Evolutionary conservation across 768 basidiomycete species (phyloP).

Genomic region (Pleurotus ostreatus): DNA sequence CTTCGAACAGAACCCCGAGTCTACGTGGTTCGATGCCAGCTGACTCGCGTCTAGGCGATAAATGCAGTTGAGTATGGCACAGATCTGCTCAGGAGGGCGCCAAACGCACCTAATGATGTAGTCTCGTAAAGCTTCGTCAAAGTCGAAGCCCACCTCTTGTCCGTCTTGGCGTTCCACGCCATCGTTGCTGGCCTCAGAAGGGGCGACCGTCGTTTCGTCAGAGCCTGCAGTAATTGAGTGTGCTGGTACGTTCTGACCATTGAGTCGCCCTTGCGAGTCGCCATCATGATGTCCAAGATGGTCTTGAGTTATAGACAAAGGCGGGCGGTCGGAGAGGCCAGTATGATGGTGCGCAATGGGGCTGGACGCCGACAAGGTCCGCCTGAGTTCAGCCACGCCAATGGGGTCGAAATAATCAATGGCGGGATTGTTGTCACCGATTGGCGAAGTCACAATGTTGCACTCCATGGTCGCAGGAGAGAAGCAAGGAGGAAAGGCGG

Average conservation of each 20-base stretch:
- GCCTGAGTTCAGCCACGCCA: not conserved
- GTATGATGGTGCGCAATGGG: no score
- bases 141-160: not conserved
- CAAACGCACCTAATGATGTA: not conserved
- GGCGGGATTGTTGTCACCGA: not conserved
- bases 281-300: no score
- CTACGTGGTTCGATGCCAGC: conserved; percentile 45
- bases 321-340: not conserved
- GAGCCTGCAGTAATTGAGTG: not conserved
- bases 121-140: not conserved
- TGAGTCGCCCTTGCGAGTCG: no score
- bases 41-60: conserved; percentile 36
- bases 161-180: no score
- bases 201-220: not conserved
- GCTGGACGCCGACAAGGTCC: not conserved
- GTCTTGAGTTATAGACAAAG: not conserved
- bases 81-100: no score
- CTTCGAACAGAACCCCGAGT: conserved; percentile 57
- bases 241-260: not conserved
- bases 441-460: not conserved
- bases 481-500: not conserved
- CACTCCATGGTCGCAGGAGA: conserved; percentile 1
- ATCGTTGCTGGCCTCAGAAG: not conserved
- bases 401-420: conserved; percentile 6
- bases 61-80: not conserved